Base-by-base conservation (phyloP, 2,329 filamentous ascomycete species). In the Monilinia vaccinii-corymbosi region DNA sequence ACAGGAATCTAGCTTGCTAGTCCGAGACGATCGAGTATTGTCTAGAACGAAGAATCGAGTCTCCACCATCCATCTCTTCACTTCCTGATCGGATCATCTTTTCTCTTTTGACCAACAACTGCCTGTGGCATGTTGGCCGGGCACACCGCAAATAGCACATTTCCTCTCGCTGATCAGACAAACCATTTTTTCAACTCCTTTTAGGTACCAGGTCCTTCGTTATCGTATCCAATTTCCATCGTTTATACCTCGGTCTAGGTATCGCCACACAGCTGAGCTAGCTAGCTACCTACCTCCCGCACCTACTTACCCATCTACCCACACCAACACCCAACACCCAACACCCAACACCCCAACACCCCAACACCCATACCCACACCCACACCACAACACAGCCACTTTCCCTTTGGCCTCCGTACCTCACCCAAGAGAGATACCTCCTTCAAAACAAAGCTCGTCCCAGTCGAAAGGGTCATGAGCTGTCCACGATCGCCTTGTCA, bases 401-500 rank as follows among this genome's bases (percentile, higher is more conserved):
- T 45, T 11, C 11, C 13, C 34, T 36, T 14, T 36, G 32, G 34
- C 21, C 42, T 25, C 36, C 32, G 47, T 50, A 32, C 31, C 47
- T 11, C 16, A 31, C 55, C 49, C n/a, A n/a, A n/a, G 32, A 60
- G 25, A 36, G 13, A 11, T 36, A 36, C 23, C 36, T 28, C 16
- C 23, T 13, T 18, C 18, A 21, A 25, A 51, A 57, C 13, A 36
- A 36, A 47, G 46, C 57, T 40, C 23, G 49, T 36, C 57, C 49
- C 42, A 47, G 42, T 55, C 40, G 49, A 55, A 60, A 47, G 57
- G 57, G 57, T 60, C 49, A 60, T 60, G 57, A 60, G 49, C 57
- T 62, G 59, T 68, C 60, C 34, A 65, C 66, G 60, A 67, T 57
- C 56, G 58, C 62, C 55, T 56, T 52, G 40, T 58, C 59, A 64